phyloP scores from a whole-genome alignment of 2,329 filamentous ascomycete genomes.

The Cytospora piceae region DNA sequence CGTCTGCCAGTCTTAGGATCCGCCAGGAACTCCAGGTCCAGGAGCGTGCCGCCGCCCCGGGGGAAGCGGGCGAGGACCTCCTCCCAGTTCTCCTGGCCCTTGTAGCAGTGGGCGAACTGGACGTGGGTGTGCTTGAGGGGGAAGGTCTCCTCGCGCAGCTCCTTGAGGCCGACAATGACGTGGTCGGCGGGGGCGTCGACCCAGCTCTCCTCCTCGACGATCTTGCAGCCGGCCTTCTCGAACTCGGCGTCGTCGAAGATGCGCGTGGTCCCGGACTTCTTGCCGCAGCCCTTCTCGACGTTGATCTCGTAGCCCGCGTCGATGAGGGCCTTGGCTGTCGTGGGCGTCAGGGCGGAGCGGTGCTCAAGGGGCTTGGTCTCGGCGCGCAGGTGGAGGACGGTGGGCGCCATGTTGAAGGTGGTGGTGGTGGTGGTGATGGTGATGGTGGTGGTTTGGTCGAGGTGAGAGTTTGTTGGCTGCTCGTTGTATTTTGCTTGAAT shows the following conservation, averaged over 20 bases:
- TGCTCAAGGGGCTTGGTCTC: conserved; percentile 64
- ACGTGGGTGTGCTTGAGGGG: conserved; percentile 75
- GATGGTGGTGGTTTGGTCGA: background rate
- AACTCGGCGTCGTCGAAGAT: conserved; percentile 69
- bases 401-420: conserved; percentile 39
- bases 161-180: conserved; percentile 78
- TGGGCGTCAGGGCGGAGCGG: conserved; percentile 51
- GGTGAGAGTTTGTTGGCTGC: background rate
- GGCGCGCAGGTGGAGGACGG: conserved; percentile 57
- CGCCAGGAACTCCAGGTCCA: conserved; percentile 85
- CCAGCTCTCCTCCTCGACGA: conserved; percentile 72
- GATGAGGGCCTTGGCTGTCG: conserved; percentile 57
- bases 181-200: conserved; percentile 67
- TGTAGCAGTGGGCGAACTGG: conserved; percentile 76
- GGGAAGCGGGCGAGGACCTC: conserved; percentile 79
- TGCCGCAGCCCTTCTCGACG: conserved; percentile 56
- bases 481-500: conserved; percentile 8
- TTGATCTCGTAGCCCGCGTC: conserved; percentile 71
- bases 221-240: conserved; percentile 62
- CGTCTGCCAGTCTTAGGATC: conserved; percentile 68
- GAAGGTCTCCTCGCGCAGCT: conserved; percentile 72
- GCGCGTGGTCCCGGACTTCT: conserved; percentile 56
- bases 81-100: conserved; percentile 78
- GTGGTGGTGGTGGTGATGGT: background rate
- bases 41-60: conserved; percentile 73